phyloP scores from a whole-genome alignment of 2,329 filamentous ascomycete species.

The Tolypocladium pustulatum region DNA sequence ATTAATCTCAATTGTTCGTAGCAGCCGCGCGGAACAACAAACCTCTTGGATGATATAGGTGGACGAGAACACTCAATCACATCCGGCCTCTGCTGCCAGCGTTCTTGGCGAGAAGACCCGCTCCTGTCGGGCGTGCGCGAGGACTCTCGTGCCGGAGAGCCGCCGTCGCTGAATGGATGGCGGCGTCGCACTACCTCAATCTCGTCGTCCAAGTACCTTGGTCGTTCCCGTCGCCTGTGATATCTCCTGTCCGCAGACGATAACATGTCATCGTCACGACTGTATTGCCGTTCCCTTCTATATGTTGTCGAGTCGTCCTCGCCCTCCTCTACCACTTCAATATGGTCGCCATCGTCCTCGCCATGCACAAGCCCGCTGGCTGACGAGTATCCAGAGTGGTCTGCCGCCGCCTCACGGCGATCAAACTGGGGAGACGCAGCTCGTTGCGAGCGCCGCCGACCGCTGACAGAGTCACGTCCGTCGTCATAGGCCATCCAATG shows the following conservation, averaged over 20 bases:
- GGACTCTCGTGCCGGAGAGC: conserved; percentile 16
- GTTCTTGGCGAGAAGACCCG: conserved; percentile 16
- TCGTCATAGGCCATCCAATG: conserved; percentile 16
- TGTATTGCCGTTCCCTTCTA: conserved; percentile 9
- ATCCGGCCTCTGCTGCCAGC: conserved; percentile 13
- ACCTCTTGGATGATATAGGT: conserved; percentile 22
- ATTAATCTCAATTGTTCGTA: neutral
- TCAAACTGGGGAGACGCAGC: conserved; percentile 7
- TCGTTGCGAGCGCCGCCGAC: conserved; percentile 6
- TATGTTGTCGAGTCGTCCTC: conserved; percentile 9
- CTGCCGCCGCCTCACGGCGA: neutral
- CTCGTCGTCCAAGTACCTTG: conserved; percentile 14
- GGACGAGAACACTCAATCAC: conserved; percentile 23
- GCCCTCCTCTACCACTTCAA: conserved; percentile 18
- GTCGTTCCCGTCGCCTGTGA: conserved; percentile 11
- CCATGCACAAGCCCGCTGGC: conserved; percentile 1
- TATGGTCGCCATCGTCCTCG: conserved; percentile 1
- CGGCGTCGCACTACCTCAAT: conserved; percentile 10
- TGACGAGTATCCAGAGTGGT: conserved; percentile 2
- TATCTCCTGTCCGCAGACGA: conserved; percentile 14
- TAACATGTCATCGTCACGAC: conserved; percentile 15
- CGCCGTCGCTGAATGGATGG: conserved; percentile 15
- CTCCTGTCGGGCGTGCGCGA: conserved; percentile 18
- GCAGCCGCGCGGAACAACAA: neutral
- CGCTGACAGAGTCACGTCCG: neutral